phyloP scores from a whole-genome alignment of 1,284 basidiomycete genomes.

The Irpex rosettiformis region DNA sequence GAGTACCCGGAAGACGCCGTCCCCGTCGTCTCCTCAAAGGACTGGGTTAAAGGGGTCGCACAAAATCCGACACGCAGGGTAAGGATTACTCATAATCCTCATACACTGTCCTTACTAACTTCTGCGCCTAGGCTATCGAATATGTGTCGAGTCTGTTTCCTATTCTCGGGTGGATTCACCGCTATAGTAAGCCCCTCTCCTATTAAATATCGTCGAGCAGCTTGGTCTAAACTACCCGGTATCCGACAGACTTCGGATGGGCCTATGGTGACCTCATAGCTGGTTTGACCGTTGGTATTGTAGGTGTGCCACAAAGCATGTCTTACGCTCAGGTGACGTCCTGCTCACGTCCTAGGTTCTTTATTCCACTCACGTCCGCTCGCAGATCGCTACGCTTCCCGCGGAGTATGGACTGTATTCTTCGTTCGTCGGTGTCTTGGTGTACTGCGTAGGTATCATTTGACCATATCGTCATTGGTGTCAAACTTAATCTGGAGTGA shows the following conservation, averaged over 20 bases:
- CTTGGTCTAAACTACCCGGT: not conserved
- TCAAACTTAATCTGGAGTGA: not conserved
- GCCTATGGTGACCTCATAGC: slow-evolving; percentile 79
- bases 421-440: slow-evolving; percentile 86
- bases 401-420: slow-evolving; percentile 93
- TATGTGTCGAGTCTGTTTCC: slow-evolving; percentile 78
- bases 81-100: slow-evolving; percentile 16
- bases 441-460: slow-evolving; percentile 62
- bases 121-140: slow-evolving; percentile 38
- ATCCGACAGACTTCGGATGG: slow-evolving; percentile 60
- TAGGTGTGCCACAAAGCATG: slow-evolving; percentile 86
- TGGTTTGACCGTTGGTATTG: slow-evolving; percentile 86
- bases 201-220: not conserved
- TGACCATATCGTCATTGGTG: slow-evolving; percentile 13
- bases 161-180: slow-evolving; percentile 74
- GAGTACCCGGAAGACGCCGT: slow-evolving; percentile 55
- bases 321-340: slow-evolving; percentile 64
- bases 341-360: not conserved
- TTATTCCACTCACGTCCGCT: slow-evolving; percentile 23
- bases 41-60: slow-evolving; percentile 42
- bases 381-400: slow-evolving; percentile 76
- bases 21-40: slow-evolving; percentile 48
- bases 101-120: slow-evolving; percentile 5
- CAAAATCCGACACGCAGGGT: slow-evolving; percentile 46
- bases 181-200: slow-evolving; percentile 59